These are phyloP conservation scores for Penicillium freii DNA, from an alignment of 2,329 filamentous ascomycete genomes.

Conservation along the genomic window DNA sequence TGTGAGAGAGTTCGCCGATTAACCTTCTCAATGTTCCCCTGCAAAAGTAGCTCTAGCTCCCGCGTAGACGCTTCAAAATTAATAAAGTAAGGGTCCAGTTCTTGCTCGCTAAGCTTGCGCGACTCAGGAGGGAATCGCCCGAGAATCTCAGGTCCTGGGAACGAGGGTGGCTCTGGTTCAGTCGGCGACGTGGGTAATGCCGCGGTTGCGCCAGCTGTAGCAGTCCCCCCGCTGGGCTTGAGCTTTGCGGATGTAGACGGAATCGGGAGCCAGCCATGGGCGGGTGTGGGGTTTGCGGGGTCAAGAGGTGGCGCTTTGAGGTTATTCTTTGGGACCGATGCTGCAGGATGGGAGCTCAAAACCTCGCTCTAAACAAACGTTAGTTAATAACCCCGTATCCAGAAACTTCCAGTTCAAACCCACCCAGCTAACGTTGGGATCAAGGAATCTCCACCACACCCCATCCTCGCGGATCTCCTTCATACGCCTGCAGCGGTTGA, in stretches of 20 bases:
- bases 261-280: conserved; percentile 82
- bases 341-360: conserved; percentile 84
- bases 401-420: conserved; percentile 20
- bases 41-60: conserved; percentile 82
- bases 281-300: conserved; percentile 84
- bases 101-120: conserved; percentile 75
- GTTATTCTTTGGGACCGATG: conserved; percentile 89
- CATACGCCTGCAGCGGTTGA: conserved; percentile 92
- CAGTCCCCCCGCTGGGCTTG: conserved; percentile 56
- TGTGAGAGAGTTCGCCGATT: conserved; percentile 87
- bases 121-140: conserved; percentile 79
- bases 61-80: conserved; percentile 90
- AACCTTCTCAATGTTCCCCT: conserved; percentile 94
- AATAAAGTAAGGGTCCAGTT: conserved; percentile 93
- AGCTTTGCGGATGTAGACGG: conserved; percentile 84
- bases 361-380: conserved; percentile 71
- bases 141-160: conserved; percentile 63
- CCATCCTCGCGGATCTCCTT: conserved; percentile 87
- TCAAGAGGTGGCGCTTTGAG: conserved; percentile 94
- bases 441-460: conserved; percentile 96
- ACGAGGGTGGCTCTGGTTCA: conserved; percentile 55
- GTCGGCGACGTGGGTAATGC: conserved; percentile 44
- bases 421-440: conserved; percentile 99
- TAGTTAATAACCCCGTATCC: conserved; percentile 25
- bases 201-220: conserved; percentile 43